Evolutionary conservation across 2,329 filamentous ascomycete genomes (phyloP), one percentile per base, ranked within the genome.

Genomic region (Tolypocladium tropicale): DNA sequence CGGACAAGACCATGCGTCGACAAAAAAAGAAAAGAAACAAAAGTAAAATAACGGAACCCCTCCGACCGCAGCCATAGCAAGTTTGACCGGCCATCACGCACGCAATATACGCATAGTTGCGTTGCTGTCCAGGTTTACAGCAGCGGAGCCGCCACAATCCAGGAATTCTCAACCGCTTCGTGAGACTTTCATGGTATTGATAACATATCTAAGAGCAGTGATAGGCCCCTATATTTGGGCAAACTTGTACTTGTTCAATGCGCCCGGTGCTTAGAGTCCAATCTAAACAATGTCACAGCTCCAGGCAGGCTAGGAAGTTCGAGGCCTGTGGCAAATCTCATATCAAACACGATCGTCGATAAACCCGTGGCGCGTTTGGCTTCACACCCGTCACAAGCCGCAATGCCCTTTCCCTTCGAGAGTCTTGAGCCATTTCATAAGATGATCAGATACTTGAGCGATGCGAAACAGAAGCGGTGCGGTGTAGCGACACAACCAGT

Each of bases 271-370:
- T n/a, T n/a, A n/a, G 28, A 32, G 46, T 49, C n/a, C 46, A 21
- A 32, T 23, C 14, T 36, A 41, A 34, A 41, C 51, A 53, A 4
- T n/a, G 51, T 39, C 32, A 7, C 50, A 39, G 43, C 16, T 39
- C 18, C 18, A 11, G 34, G 52, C 16, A 2, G 18, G 21, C 50
- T 18, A 52, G 32, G 33, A 33, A 52, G 50, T 14, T 49, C 21
- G 21, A 21, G 18, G 37, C 21, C 6, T 39, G 50, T 53, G 30
- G 46, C 52, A 56, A 46, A 54, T 56, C 55, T 54, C 23, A 46
- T 43, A 25, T 23, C 52, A 52, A 46, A 53, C 46, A 46, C 48
- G 52, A 54, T 56, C 32, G 18, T 48, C 46, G 54, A 56, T 48
- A 23, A 7, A 28, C 10, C 39, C 49, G 32, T 33, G 43, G 28